Base-by-base conservation (phyloP, 371 early-diverging fungal genomes). In the Haplosporangium sp. region DNA sequence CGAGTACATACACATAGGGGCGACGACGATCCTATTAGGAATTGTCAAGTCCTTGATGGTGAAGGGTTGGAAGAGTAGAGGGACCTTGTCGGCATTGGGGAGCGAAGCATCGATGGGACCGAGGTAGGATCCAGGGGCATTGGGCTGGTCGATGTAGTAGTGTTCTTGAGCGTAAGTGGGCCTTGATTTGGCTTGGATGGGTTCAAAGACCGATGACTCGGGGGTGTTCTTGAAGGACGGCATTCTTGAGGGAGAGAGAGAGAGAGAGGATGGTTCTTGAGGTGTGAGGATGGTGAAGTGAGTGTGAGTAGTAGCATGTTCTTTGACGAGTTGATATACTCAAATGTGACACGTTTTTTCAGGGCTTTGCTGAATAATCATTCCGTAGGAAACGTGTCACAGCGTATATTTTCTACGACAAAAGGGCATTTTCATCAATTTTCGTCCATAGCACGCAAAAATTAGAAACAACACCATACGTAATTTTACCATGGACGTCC, bases 1-100 rank as follows among this genome's bases (percentile, higher is more conserved):
- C 42, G 87, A 87, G 83, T 91, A 92, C 84, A 86, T 86, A 86
- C 91, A 86, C 95, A 95, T 95, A 21, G 96, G 96, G 0, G 93
- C 85, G 20, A 95, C 92, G 11, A 86, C 86, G 14, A 94, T 75
- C n/a, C 95, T 84, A 82, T 95, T 96, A 65, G 91, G 87, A 55
- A 93, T 82, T 0, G 85, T 86, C 55, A 88, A 67, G 16, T 79
- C 83, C 63, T 90, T 87, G 58, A 94, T 68, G 7, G 80, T 86
- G 18, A 91, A 75, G 9, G 96, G 93, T 52, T 85, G 83, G 81
- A 94, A 95, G 5, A 93, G 76, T 51, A 80, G 29, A 12, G 81
- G 81, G 20, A 55, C 12, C 64, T 81, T 76, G 66, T 67, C 73
- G 0, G 80, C 14, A 14, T 50, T 41, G 5, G 73, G 69, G 45